Base-by-base conservation (phyloP, 139 green algal genomes). In the Chlamydomonas sp. region DNA sequence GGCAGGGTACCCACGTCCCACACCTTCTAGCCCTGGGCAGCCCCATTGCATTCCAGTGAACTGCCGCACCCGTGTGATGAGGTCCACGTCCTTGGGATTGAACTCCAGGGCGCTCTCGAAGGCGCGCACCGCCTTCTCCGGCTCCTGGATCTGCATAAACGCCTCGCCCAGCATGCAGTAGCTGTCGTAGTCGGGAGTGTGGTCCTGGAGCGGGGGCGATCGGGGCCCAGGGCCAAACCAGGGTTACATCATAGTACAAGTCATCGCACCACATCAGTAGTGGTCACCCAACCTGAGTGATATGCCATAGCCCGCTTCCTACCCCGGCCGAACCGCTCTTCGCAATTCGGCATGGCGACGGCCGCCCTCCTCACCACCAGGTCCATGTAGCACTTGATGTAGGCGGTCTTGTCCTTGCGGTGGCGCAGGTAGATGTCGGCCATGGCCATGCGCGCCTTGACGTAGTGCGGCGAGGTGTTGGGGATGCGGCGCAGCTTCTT, bases 91-190 rank as follows among this genome's bases (percentile, higher is more conserved):
- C 90, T 91, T 93, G n/a, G 94, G 91, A 49, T 95, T 90, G 75
- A 85, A 89, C 77, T 92, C 87, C 59, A 96, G 86, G 10, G 95
- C 95, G 3, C 31, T 64, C 88, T 97, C 93, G 78, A 96, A 95
- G 1, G 94, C 93, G 6, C 77, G 59, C 74, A 96, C 89, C 12
- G 95, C 95, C 79, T 92, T 93, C 78, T 96, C 94, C 57, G 94
- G 94, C 91, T 98, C 95, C 69, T 94, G 94, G 58, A 97, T 96
- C 74, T 92, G 89, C 90, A 98, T 91, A 80, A 96, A 94, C 1
- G 95, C 95, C 75, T 97, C 95, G 10, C 92, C 95, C 61, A 97
- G 90, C 91, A 96, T 92, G 87, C 93, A 93, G 84, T 94, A 94
- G 2, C 89, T 90, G 84, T 96, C 91, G 78, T 92, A 94, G 88